These are phyloP conservation scores for Gaeumannomyces tritici DNA, from an alignment of 2,329 filamentous ascomycete genomes.

Conservation along the genomic window DNA sequence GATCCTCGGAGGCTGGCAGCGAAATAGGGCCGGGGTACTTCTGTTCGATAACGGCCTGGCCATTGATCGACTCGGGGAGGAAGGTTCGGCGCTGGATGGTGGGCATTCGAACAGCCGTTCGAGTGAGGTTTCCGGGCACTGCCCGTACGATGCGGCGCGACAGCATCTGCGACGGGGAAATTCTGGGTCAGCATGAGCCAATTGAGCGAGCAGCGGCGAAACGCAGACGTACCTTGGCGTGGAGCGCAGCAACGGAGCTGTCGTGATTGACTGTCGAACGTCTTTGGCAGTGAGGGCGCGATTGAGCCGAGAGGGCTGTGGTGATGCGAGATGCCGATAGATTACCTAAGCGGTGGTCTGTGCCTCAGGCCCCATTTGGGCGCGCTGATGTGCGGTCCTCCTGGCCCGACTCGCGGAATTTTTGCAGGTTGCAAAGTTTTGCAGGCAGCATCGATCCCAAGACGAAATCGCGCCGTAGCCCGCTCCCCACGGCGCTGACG, in stretches of 20 bases:
- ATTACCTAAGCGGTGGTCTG: conserved; percentile 5
- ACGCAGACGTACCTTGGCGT: conserved; percentile 5
- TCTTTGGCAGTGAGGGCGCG: conserved; percentile 1
- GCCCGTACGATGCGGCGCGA: conserved; percentile 36
- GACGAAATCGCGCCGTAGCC: conserved; percentile 33
- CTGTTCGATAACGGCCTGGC: conserved; percentile 36
- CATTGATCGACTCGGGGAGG: conserved; percentile 38
- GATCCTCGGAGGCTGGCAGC: conserved; percentile 52
- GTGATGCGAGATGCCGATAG: background rate
- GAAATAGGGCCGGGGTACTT: conserved; percentile 39
- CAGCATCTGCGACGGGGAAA: conserved; percentile 43
- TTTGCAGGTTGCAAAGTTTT: conserved; percentile 35
- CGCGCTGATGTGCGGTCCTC: background rate
- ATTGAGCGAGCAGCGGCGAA: background rate
- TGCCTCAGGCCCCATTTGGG: conserved; percentile 11
- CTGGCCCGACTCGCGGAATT: conserved; percentile 4
- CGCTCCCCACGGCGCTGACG: conserved; percentile 37
- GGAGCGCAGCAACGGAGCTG: conserved; percentile 7
- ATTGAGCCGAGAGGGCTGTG: background rate
- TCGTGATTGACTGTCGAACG: background rate
- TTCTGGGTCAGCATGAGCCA: conserved; percentile 1
- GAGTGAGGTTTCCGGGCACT: conserved; percentile 8
- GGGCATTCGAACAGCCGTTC: conserved; percentile 32
- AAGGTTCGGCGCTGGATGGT: conserved; percentile 48
- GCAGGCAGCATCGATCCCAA: conserved; percentile 35